A percentile compares a stretch with the other conserved stretches of the same genome.
Conservation (phyloP, 306 rosid species). For the Castanea sativa region DNA sequence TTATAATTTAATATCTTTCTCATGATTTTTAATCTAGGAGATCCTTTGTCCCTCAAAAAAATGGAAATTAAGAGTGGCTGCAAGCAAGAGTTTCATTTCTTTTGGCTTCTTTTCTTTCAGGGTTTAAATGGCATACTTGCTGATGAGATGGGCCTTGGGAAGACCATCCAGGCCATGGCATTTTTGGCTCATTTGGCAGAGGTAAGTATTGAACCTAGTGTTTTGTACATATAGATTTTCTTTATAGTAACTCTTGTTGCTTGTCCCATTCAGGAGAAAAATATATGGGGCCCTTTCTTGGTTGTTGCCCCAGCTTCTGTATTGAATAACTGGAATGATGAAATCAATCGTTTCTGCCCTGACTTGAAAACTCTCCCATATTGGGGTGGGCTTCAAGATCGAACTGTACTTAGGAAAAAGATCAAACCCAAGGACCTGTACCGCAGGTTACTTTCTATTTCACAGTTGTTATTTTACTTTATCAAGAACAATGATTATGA, state of each 20-base stretch:
- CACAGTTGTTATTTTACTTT: conserved; percentile 11
- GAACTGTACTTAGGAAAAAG: conserved; percentile 84
- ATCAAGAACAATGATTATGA: conserved; percentile 5
- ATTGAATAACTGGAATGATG: conserved; percentile 97
- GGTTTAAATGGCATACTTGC: conserved; percentile 99
- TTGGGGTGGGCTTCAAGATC: conserved; percentile 90
- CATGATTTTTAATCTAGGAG: conserved; percentile 21
- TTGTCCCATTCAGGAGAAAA: conserved; percentile 72
- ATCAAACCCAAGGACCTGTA: conserved; percentile 89
- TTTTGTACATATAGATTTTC: conserved; percentile 12
- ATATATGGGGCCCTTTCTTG: conserved; percentile 99
- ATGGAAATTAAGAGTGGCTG: not conserved
- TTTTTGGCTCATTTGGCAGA: conserved; percentile 98
- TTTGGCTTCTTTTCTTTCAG: conserved; percentile 38
- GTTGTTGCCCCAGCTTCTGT: conserved; percentile 99
- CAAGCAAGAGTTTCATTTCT: not conserved
- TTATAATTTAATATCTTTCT: not conserved
- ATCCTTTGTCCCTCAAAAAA: not conserved
- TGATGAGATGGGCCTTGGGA: conserved; percentile 99
- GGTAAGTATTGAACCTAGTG: conserved; percentile 47
- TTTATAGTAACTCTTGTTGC: conserved; percentile 26
- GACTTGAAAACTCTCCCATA: conserved; percentile 88
- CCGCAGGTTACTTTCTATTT: conserved; percentile 63
- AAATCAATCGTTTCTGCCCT: conserved; percentile 96
- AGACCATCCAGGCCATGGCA: conserved; percentile 98